Evolutionary conservation across 2,329 filamentous ascomycete species (phyloP).

Genomic region (Xylaria sp.): DNA sequence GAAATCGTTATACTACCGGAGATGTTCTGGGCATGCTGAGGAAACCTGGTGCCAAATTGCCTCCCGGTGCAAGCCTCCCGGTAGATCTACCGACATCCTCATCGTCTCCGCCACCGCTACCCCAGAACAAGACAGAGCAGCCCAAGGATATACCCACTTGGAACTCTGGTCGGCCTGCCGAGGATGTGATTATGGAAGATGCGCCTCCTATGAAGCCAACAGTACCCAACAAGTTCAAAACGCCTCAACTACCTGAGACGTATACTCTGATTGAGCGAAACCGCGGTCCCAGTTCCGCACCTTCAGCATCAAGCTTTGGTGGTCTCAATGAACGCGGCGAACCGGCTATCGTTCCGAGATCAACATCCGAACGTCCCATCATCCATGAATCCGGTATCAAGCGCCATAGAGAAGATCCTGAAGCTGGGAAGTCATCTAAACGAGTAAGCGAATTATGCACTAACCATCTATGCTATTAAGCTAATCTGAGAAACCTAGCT

Average conservation of each 20-base stretch:
- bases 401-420: constrained; percentile 35
- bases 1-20: constrained; percentile 78
- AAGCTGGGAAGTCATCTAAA: constrained; percentile 36
- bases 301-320: constrained; percentile 26
- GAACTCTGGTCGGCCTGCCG: constrained; percentile 7
- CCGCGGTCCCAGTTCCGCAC: constrained; percentile 14
- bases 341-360: constrained; percentile 27
- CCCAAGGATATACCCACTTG: neutral
- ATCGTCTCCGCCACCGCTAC: neutral
- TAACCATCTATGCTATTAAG: neutral
- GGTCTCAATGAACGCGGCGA: constrained; percentile 43
- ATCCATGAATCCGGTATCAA: constrained; percentile 42
- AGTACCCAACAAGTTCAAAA: constrained; percentile 31
- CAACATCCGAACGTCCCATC: constrained; percentile 38
- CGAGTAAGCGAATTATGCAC: constrained; percentile 31
- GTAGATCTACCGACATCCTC: constrained; percentile 7
- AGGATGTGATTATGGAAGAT: constrained; percentile 42
- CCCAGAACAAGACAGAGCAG: neutral
- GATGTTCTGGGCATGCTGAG: constrained; percentile 58
- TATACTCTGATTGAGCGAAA: constrained; percentile 37
- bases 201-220: constrained; percentile 25
- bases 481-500: constrained; percentile 30
- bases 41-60: constrained; percentile 48
- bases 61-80: constrained; percentile 29
- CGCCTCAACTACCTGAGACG: constrained; percentile 36